Percentiles rank a stretch among this genome's conserved stretches.
These are phyloP conservation scores for Alternaria ethzedia DNA, from an alignment of 2,329 filamentous ascomycete genomes.

Conservation along the genomic window DNA sequence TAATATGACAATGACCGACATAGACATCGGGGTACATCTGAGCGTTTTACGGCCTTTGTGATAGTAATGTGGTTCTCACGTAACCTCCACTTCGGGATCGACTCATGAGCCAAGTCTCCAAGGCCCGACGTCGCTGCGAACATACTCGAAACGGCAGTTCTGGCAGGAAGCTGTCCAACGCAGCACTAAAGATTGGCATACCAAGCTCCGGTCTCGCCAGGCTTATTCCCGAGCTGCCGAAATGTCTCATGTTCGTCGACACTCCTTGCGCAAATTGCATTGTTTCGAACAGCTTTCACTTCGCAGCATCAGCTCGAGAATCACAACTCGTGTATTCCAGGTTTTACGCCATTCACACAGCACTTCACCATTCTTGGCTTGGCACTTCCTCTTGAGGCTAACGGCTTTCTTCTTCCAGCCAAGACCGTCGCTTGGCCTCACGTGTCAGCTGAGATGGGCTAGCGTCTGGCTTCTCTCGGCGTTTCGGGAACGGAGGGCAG, in stretches of 20 bases:
- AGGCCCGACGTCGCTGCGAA: slow-evolving; percentile 15
- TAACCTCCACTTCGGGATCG: neutral
- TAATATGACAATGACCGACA: neutral
- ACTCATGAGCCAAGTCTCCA: slow-evolving; percentile 18
- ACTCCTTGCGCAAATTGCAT: neutral
- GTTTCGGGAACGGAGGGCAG: neutral
- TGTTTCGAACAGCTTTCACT: neutral
- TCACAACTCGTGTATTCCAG: neutral
- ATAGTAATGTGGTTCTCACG: neutral
- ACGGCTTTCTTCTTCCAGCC: slow-evolving; percentile 20
- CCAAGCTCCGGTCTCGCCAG: slow-evolving; percentile 35
- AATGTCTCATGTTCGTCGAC: neutral
- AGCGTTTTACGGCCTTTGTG: neutral
- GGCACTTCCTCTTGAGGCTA: slow-evolving; percentile 30
- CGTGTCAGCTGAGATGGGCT: slow-evolving; percentile 11
- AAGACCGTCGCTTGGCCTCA: slow-evolving; percentile 25
- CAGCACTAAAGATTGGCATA: slow-evolving; percentile 48
- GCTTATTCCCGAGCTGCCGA: slow-evolving; percentile 16
- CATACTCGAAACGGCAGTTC: slow-evolving; percentile 37
- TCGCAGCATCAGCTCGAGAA: neutral
- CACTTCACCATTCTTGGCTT: slow-evolving; percentile 20
- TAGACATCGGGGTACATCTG: neutral
- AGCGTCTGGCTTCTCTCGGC: neutral
- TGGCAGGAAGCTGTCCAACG: slow-evolving; percentile 28
- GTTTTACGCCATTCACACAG: slow-evolving; percentile 5